These are phyloP conservation scores for Xylaria telfairii DNA, from an alignment of 495 filamentous ascomycete species.

Conservation along the genomic window DNA sequence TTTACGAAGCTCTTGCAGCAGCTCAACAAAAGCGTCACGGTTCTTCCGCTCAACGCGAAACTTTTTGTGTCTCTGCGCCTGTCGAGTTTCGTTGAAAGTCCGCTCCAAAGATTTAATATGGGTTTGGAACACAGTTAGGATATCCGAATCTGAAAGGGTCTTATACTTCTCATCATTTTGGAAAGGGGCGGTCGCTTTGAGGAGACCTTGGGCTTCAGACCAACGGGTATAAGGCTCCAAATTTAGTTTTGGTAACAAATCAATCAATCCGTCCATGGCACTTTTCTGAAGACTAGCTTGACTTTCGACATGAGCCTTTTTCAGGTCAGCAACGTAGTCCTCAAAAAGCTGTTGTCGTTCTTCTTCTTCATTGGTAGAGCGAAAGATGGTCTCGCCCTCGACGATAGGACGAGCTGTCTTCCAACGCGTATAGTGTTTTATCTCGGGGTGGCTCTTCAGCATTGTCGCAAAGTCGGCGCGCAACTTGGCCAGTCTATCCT, in stretches of 20 bases:
- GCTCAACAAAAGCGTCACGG: conserved; percentile 76
- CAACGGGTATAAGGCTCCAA: conserved; percentile 95
- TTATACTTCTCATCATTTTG: conserved; percentile 88
- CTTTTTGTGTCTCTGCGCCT: conserved; percentile 82
- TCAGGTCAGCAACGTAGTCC: conserved; percentile 87
- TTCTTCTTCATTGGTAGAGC: conserved; percentile 83
- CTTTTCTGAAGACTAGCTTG: conserved; percentile 75
- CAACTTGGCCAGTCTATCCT: conserved; percentile 92
- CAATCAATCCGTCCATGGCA: conserved; percentile 83
- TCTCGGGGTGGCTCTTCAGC: conserved; percentile 95
- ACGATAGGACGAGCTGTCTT: conserved; percentile 95
- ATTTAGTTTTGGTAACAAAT: conserved; percentile 80
- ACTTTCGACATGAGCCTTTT: conserved; percentile 74
- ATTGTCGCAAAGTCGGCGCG: conserved; percentile 94
- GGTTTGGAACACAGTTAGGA: conserved; percentile 91
- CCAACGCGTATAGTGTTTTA: conserved; percentile 97
- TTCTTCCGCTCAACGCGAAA: conserved; percentile 82
- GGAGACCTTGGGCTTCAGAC: conserved; percentile 84
- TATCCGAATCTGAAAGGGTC: conserved; percentile 83
- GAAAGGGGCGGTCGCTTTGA: conserved; percentile 80
- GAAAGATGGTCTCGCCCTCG: conserved; percentile 93
- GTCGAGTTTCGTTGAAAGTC: conserved; percentile 84
- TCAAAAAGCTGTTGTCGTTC: conserved; percentile 94
- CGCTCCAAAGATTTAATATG: conserved; percentile 93
- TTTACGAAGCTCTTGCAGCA: conserved; percentile 75